Base-by-base conservation (phyloP, 1,139 yeast species). In the Suzukiozyma palmioleophila region DNA sequence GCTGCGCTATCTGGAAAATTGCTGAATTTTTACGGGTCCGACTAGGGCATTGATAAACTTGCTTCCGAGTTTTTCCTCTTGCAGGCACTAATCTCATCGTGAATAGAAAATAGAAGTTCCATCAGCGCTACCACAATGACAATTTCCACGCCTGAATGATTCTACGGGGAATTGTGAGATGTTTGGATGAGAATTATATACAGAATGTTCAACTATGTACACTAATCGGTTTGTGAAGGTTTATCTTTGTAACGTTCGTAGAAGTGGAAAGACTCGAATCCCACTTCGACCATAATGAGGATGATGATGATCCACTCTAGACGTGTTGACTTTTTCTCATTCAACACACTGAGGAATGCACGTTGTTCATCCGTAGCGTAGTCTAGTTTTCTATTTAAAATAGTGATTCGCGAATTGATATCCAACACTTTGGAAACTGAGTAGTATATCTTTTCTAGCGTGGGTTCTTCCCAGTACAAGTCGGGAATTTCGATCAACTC, bases 401-500 rank as follows among this genome's bases (percentile, higher is more conserved):
- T 87, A 28, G 81, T 71, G 35, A 89, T 85, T 47, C 97, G 67
- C 2, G 92, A 85, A 28, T 75, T 71, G 22, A 89, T 81, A 54
- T 89, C 97, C 40, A 89, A 66, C 28, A 78, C 78, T 40, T 75
- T 74, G 1, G 95, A 84, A 3, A 87, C 79, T 16, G 78, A 71
- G 36, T 81, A 75, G 59, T 87, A 89, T 13, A 88, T 77, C 40
- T 72, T 73, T 54, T 89, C 97, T 40, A 89, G 66, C 28, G 80
- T 78, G 1, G 96, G 95, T 52, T 88, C 96, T 39, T 88, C 78
- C 97, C 97, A 89, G 60, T 88, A 89, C 35, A 88, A 62, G 57
- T 89, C 97, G 0, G 97, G 97, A 0, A 95, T 87, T 52, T 89
- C 97, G 33, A 87, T 87, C 40, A 89, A 71, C 53, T 89, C 96